Conservation (phyloP, 805 yeast genomes). For the Yarrowia keelungensis region DNA sequence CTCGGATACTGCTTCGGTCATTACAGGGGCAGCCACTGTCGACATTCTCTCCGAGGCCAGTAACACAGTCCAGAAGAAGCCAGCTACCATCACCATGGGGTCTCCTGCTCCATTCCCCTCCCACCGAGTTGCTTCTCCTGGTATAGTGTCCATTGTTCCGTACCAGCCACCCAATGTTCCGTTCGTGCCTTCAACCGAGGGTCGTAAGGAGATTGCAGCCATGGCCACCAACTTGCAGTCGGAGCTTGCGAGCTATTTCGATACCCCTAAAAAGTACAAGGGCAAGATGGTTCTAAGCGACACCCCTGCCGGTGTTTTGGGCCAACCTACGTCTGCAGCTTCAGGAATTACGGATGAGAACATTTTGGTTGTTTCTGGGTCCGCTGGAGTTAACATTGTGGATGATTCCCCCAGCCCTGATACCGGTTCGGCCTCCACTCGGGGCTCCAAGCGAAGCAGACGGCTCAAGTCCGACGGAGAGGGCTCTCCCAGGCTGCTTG, state of each 20-base stretch:
- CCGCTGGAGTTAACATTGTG: not conserved
- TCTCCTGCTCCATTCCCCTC: conserved; percentile 24
- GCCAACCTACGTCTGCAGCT: not conserved
- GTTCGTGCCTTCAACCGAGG: not conserved
- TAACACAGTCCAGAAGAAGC: not conserved
- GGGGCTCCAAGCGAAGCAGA: not conserved
- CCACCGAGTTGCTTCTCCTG: conserved; percentile 4
- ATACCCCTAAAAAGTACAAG: conserved; percentile 18
- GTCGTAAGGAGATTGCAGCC: conserved; percentile 31
- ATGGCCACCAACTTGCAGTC: conserved; percentile 24
- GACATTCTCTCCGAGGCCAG: not conserved
- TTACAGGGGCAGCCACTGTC: not conserved
- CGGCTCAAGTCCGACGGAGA: conserved; percentile 13
- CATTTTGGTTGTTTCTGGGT: not conserved
- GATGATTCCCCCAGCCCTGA: not conserved
- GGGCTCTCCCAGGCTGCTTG: conserved; percentile 1
- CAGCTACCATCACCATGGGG: not conserved
- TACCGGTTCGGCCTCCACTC: conserved; percentile 5
- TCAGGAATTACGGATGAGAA: conserved; percentile 11
- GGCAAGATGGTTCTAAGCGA: conserved; percentile 29
- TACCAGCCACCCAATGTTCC: conserved; percentile 9
- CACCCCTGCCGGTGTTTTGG: not conserved
- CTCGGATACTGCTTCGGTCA: not conserved
- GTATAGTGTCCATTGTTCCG: conserved; percentile 2
- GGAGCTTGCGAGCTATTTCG: conserved; percentile 18